Evolutionary conservation across 352 stramenopile species (phyloP).

Genomic region (Pythium brachiatum): DNA sequence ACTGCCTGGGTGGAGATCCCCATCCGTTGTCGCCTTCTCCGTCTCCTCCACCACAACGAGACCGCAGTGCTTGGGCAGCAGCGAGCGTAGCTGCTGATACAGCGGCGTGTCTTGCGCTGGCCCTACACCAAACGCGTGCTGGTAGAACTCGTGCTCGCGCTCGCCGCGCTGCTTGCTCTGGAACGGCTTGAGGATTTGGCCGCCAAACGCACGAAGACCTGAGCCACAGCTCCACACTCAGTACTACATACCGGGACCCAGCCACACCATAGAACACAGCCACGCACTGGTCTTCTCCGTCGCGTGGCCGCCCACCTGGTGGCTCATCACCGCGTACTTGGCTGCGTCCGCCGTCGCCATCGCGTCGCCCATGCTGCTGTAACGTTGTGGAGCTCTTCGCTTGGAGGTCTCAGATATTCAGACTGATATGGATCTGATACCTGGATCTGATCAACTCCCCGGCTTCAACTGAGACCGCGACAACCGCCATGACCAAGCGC

Average conservation of each 20-base stretch:
- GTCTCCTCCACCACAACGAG: conserved; percentile 35
- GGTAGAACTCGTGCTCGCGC: conserved; percentile 77
- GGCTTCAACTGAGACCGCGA: conserved; percentile 1
- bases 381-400: background rate
- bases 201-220: conserved; percentile 67
- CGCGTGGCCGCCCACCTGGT: conserved; percentile 79
- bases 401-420: background rate
- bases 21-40: conserved; percentile 9
- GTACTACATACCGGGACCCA: background rate
- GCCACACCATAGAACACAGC: background rate
- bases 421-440: conserved; percentile 8
- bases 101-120: conserved; percentile 11
- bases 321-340: conserved; percentile 53
- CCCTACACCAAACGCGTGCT: conserved; percentile 43
- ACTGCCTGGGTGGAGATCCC: conserved; percentile 36
- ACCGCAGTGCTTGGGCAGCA: conserved; percentile 71
- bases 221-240: conserved; percentile 3
- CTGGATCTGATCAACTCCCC: background rate
- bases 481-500: conserved; percentile 19
- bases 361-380: background rate
- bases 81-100: conserved; percentile 32
- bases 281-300: conserved; percentile 63
- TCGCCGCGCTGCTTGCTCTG: conserved; percentile 77
- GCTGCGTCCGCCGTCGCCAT: conserved; percentile 14
- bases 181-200: conserved; percentile 83